These are phyloP conservation scores for Teunomyces panamensis DNA, from an alignment of 805 yeast species.

Conservation along the genomic window DNA sequence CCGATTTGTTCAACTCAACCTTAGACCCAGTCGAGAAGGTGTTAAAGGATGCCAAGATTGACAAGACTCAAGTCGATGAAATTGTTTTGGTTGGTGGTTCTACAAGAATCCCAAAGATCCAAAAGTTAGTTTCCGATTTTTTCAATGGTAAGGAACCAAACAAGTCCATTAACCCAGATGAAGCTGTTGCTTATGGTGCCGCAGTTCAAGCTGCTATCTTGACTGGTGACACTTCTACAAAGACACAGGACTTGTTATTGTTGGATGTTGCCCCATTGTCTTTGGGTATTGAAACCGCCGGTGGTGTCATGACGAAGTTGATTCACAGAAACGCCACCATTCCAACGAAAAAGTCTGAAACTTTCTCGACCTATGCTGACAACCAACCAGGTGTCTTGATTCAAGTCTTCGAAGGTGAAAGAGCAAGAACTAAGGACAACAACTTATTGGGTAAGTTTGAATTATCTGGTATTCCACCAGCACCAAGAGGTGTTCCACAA, in stretches of 20 bases:
- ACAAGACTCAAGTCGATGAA: slow-evolving; percentile 85
- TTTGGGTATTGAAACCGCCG: slow-evolving; percentile 93
- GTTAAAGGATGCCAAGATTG: slow-evolving; percentile 86
- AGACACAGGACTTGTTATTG: slow-evolving; percentile 54
- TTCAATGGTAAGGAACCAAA: slow-evolving; percentile 95
- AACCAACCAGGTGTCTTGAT: slow-evolving; percentile 94
- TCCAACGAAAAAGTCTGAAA: slow-evolving; percentile 93
- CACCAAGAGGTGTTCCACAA: slow-evolving; percentile 91
- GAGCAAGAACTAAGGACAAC: slow-evolving; percentile 92
- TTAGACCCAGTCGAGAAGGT: slow-evolving; percentile 96
- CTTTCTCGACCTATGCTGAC: slow-evolving; percentile 93
- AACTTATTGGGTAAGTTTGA: slow-evolving; percentile 85
- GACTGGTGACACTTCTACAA: slow-evolving; percentile 70
- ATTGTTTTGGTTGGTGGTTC: slow-evolving; percentile 99
- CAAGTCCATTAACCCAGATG: slow-evolving; percentile 98
- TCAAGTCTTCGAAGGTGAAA: slow-evolving; percentile 95
- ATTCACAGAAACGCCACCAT: slow-evolving; percentile 93
- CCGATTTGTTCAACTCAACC: slow-evolving; percentile 90
- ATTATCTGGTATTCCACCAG: slow-evolving; percentile 83
- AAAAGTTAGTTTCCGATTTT: slow-evolving; percentile 83
- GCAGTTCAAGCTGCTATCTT: slow-evolving; percentile 99
- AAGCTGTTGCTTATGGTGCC: slow-evolving; percentile 99
- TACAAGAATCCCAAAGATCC: slow-evolving; percentile 98
- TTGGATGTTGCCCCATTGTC: slow-evolving; percentile 94
- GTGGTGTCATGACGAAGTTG: slow-evolving; percentile 96